phyloP scores from a whole-genome alignment of 495 filamentous ascomycete species.

The Penicillium crystallinum region DNA sequence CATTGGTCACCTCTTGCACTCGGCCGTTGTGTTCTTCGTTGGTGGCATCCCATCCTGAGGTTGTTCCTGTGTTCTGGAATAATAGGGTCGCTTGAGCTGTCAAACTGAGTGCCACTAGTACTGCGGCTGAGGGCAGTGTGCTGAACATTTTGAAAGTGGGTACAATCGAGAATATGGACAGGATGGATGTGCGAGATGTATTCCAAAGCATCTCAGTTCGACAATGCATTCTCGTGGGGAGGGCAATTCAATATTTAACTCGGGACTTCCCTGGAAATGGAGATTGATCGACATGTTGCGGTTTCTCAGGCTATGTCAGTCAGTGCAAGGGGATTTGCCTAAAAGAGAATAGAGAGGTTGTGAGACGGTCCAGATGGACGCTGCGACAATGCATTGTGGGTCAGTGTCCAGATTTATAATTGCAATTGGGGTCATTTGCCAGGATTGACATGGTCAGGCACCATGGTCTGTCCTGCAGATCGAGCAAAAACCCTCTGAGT shows the following conservation, averaged over 20 bases:
- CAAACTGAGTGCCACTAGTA: background rate
- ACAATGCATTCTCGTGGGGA: background rate
- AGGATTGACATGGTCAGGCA: too few relatives aligned
- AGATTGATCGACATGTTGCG: too few relatives aligned
- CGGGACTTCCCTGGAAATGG: background rate
- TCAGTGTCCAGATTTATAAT: too few relatives aligned
- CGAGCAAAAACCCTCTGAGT: too few relatives aligned
- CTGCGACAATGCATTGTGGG: too few relatives aligned
- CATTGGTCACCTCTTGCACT: constrained; percentile 43
- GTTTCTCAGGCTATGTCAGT: too few relatives aligned
- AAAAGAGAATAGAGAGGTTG: background rate
- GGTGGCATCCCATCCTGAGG: constrained; percentile 41
- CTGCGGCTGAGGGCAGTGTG: background rate
- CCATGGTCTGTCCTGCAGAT: too few relatives aligned
- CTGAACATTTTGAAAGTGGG: background rate
- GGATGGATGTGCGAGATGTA: background rate
- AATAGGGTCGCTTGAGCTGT: constrained; percentile 25
- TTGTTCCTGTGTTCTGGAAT: constrained; percentile 50
- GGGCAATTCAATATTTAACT: background rate
- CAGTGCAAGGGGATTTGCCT: background rate
- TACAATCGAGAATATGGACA: background rate
- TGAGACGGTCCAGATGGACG: background rate
- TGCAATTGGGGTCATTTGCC: too few relatives aligned
- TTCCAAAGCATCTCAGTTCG: background rate
- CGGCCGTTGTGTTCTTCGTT: constrained; percentile 42